Base-by-base conservation (phyloP, 2,329 filamentous ascomycete genomes). In the Fusarium napiforme region DNA sequence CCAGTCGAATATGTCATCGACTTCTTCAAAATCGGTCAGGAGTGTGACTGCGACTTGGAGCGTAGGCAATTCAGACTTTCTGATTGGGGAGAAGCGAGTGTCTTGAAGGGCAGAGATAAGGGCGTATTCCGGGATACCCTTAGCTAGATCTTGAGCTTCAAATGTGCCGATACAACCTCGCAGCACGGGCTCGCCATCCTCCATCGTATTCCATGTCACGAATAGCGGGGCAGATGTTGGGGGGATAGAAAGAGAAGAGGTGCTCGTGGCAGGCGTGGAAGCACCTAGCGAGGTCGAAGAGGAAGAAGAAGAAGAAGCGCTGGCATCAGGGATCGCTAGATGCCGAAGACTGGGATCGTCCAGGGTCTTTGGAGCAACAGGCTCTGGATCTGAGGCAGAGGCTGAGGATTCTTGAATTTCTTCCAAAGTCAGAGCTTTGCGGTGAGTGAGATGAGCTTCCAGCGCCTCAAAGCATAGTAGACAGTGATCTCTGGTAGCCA, bases 101-200 rank as follows among this genome's bases (percentile, higher is more conserved):
- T 93, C 91, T 63, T 91, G 84, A 28, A 92, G 83, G 6, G 90
- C 90, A 81, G 95, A 95, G 58, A 93, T 96, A 74, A 97, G 84
- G 52, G 95, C 93, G 83, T 98, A 98, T 69, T 90, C 91, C 59
- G 90, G 86, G 47, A 99, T 85, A 8, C 95, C 95, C 3, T 89
- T 83, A 36, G 90, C 87, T 18, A 99, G 88, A 56, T 92, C 89
- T 78, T 93, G 90, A 5, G 91, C 82, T 78, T 95, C 93, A 79
- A 98, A 99, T 5, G 96, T 99, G 75, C 96, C 96, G 80, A 99
- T 98, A 86, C 96, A 99, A 67, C 96, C 96, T 67, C 96, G 92
- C 46, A 99, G 89, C 30, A 88, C 89, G 80, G 92, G 64, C 40
- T 81, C 79, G 71, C 77, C 78, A 26, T 77, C 79, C 36, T 79